phyloP scores from a whole-genome alignment of 768 basidiomycete species.

The Russula abietina region DNA sequence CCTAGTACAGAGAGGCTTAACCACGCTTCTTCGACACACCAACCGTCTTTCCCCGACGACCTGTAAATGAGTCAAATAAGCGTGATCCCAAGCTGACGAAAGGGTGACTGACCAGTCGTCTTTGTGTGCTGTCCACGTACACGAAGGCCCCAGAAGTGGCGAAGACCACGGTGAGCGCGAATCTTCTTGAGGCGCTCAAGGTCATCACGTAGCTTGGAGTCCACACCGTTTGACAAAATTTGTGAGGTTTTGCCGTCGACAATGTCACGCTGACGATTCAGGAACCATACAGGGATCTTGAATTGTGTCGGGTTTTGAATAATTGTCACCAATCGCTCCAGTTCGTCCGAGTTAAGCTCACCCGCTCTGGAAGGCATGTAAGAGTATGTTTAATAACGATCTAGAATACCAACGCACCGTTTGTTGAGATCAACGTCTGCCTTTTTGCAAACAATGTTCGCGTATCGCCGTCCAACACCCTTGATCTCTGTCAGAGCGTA shows the following conservation, averaged over 20 bases:
- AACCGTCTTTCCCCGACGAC: slow-evolving; percentile 92
- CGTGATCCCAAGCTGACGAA: background rate
- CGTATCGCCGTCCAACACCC: slow-evolving; percentile 98
- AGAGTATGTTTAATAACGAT: background rate
- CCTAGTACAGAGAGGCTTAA: slow-evolving; percentile 30
- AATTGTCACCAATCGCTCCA: slow-evolving; percentile 97
- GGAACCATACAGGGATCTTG: slow-evolving; percentile 99
- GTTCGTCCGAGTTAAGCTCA: slow-evolving; percentile 98
- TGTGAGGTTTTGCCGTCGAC: slow-evolving; percentile 96
- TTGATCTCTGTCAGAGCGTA: slow-evolving; percentile 99
- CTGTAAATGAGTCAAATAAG: slow-evolving; percentile 34
- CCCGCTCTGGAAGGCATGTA: slow-evolving; percentile 61
- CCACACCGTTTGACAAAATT: slow-evolving; percentile 92
- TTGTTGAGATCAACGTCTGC: slow-evolving; percentile 98
- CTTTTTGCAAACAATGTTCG: slow-evolving; percentile 99
- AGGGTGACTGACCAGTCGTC: slow-evolving; percentile 71
- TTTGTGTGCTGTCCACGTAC: slow-evolving; percentile 99
- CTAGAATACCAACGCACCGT: slow-evolving; percentile 54
- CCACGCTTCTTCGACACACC: slow-evolving; percentile 92
- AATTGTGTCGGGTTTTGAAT: slow-evolving; percentile 99
- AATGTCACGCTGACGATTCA: slow-evolving; percentile 98
- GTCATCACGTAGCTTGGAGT: slow-evolving; percentile 97
- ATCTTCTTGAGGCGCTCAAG: slow-evolving; percentile 99
- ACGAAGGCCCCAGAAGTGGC: slow-evolving; percentile 91
- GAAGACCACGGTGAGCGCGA: slow-evolving; percentile 87